Evolutionary conservation across 805 yeast species (phyloP).

Genomic region (Starmerella etchellsii): DNA sequence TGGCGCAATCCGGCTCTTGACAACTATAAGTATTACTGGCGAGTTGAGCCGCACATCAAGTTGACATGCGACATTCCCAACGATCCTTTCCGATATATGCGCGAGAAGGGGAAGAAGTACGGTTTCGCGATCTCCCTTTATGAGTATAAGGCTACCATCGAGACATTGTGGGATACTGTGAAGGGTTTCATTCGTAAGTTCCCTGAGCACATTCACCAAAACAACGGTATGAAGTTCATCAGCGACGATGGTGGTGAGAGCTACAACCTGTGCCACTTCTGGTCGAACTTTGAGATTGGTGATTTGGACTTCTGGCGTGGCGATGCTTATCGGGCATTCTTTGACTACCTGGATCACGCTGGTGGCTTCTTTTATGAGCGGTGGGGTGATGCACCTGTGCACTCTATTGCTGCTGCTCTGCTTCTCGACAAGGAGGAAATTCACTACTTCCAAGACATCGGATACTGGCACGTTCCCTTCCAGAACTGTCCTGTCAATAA

Average conservation of each 20-base stretch:
- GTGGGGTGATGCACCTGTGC: constrained; percentile 94
- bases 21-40: constrained; percentile 80
- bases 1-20: constrained; percentile 55
- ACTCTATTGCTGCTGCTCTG: constrained; percentile 59
- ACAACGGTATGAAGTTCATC: constrained; percentile 58
- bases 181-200: constrained; percentile 46
- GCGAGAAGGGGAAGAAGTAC: constrained; percentile 55
- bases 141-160: constrained; percentile 58
- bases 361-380: constrained; percentile 81
- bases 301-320: constrained; percentile 57
- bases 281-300: constrained; percentile 73
- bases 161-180: constrained; percentile 64
- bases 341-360: constrained; percentile 45
- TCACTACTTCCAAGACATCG: constrained; percentile 63
- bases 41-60: constrained; percentile 75
- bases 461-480: constrained; percentile 55
- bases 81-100: constrained; percentile 72
- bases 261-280: constrained; percentile 78
- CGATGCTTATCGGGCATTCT: constrained; percentile 43
- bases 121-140: constrained; percentile 66
- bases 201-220: constrained; percentile 45
- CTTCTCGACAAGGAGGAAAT: constrained; percentile 44
- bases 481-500: constrained; percentile 48
- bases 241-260: constrained; percentile 56
- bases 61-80: constrained; percentile 66